Percentiles rank a stretch among this genome's conserved stretches.
phyloP scores from a whole-genome alignment of 345 rosid species.

The Geranium rotundifolium region DNA sequence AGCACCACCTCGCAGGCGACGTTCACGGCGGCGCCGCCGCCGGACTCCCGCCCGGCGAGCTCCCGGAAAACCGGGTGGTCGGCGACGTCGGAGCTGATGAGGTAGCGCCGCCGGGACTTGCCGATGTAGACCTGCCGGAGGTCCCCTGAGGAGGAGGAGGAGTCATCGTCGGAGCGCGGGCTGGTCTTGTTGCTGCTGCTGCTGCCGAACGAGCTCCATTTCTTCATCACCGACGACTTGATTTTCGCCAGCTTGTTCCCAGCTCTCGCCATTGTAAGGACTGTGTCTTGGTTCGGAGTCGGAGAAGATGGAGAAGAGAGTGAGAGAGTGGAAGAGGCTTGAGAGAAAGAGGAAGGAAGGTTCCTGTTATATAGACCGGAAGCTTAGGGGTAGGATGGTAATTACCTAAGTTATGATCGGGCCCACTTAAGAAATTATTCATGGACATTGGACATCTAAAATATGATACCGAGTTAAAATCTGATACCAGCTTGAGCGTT shows the following conservation, averaged over 20 bases:
- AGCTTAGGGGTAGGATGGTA: no score
- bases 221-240: slow-evolving; percentile 64
- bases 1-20: slow-evolving; percentile 84
- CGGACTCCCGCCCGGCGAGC: slow-evolving; percentile 26
- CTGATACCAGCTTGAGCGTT: no score
- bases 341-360: slow-evolving; percentile 20
- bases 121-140: slow-evolving; percentile 76
- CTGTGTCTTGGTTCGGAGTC: background rate
- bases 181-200: slow-evolving; percentile 7
- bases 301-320: background rate
- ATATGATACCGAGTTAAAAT: no score
- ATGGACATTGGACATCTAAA: no score
- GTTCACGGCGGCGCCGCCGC: slow-evolving; percentile 20
- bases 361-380: slow-evolving; percentile 22
- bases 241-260: slow-evolving; percentile 57
- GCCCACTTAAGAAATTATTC: no score
- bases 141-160: slow-evolving; percentile 21
- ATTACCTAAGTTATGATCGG: no score
- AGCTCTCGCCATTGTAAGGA: slow-evolving; percentile 49
- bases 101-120: slow-evolving; percentile 59
- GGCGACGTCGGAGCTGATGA: slow-evolving; percentile 43
- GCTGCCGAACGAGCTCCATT: slow-evolving; percentile 60
- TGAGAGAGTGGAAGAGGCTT: slow-evolving; percentile 7
- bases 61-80: slow-evolving; percentile 32
- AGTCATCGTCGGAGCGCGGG: slow-evolving; percentile 14